phyloP scores from a whole-genome alignment of 306 rosid genomes.

The Purshia tridentata region DNA sequence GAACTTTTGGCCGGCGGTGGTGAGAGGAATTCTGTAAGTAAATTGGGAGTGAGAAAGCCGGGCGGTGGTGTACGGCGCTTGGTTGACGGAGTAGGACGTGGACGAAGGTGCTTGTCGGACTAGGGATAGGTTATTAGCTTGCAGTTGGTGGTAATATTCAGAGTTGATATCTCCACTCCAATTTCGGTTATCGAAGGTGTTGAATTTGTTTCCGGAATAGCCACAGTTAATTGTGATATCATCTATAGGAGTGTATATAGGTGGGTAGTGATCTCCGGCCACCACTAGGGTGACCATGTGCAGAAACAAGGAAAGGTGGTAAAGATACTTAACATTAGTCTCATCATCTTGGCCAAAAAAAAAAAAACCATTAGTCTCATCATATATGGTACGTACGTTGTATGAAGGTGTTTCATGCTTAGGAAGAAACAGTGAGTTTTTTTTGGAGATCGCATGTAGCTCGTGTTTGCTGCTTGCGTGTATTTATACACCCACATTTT shows the following conservation, averaged over 20 bases:
- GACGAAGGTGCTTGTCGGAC: neutral
- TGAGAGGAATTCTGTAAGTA: conserved; percentile 44
- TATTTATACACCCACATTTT: no score
- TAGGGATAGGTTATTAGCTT: neutral
- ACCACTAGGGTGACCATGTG: neutral
- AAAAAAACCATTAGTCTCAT: neutral
- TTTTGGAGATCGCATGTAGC: no score
- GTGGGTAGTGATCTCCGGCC: neutral
- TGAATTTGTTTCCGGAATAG: neutral
- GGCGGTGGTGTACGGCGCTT: conserved; percentile 9
- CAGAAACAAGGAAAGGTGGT: neutral
- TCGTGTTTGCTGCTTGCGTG: no score
- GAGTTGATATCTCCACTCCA: conserved; percentile 26
- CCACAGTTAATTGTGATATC: conserved; percentile 22
- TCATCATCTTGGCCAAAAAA: no score
- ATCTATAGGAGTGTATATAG: neutral
- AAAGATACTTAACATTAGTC: neutral
- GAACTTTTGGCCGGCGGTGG: conserved; percentile 49
- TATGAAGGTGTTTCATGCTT: no score
- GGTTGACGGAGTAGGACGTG: no score
- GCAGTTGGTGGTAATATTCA: neutral
- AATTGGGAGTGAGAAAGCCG: conserved; percentile 38
- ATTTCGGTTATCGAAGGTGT: neutral
- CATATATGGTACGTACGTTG: no score
- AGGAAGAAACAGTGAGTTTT: no score